Base-by-base conservation (phyloP, 805 yeast genomes). In the Naumovozyma dairenensis region DNA sequence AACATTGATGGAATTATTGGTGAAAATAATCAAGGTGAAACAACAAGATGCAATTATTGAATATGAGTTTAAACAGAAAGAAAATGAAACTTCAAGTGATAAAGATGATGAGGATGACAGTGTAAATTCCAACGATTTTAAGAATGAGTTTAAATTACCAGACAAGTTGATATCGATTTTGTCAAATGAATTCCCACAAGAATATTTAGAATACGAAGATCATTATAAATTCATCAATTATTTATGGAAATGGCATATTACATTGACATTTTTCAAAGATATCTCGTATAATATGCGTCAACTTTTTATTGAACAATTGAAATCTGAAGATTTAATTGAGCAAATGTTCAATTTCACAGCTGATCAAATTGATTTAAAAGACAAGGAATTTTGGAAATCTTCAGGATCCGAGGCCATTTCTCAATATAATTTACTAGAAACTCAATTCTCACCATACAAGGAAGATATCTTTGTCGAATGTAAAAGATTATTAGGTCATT, bases 201-300 rank as follows among this genome's bases (percentile, higher is more conserved):
- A 64, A 16, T 64, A 63, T 36, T 40, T 66, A 18, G 72, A 55
- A 37, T 46, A 46, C 35, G 68, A 66, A 27, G 61, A 62, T 17
- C 61, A 57, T 16, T 38, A 44, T 19, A 51, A 49, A 3, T 51
- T 65, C 29, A 48, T 66, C 19, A 60, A 53, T 15, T 80, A 71
- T 48, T 44, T 80, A 21, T 78, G 82, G 77, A 60, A 74, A 36
- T 86, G 94, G 93, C 60, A 59, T 40, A 60, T 83, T 34, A 54
- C 81, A 0, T 65, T 81, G 41, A 61, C 59, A 19, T 75, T 75
- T 53, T 80, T 85, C 50, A 66, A 69, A 33, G 73, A 75, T 37
- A 69, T 80, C 5, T 73, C 92, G 1, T 74, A 73, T 43, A 69
- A 72, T 26, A 65, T 85, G 43, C 67, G 86, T 36, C 67, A 71